A percentile compares a stretch with the other conserved stretches of the same genome.
These are phyloP conservation scores for Melampsora larici-populina DNA, from an alignment of 1,284 basidiomycete species.

Conservation along the genomic window DNA sequence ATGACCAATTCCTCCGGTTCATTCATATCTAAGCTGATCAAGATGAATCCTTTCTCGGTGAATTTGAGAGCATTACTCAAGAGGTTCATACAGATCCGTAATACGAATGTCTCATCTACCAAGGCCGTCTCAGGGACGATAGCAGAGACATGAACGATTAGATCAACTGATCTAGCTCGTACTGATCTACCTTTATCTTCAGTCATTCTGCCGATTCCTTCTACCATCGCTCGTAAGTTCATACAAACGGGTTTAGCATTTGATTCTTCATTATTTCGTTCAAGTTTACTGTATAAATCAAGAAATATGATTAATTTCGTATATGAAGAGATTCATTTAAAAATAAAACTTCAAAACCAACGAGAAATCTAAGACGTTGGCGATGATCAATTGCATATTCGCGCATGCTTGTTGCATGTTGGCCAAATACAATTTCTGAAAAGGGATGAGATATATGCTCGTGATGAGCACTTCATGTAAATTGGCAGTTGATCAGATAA, in stretches of 20 bases:
- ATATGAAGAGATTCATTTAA: constrained; percentile 14
- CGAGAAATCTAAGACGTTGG: constrained; percentile 48
- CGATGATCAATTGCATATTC: constrained; percentile 47
- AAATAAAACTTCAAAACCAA: constrained; percentile 37
- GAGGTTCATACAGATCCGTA: constrained; percentile 47
- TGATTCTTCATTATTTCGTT: constrained; percentile 36
- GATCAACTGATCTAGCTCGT: constrained; percentile 42
- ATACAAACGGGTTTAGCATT: constrained; percentile 27
- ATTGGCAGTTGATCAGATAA: background rate
- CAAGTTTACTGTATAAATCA: constrained; percentile 33
- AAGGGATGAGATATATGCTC: background rate
- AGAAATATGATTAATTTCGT: constrained; percentile 37
- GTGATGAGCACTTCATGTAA: background rate
- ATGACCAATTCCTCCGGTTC: constrained; percentile 39
- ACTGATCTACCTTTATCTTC: constrained; percentile 41
- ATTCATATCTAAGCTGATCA: constrained; percentile 43
- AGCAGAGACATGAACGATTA: constrained; percentile 46
- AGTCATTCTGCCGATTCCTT: constrained; percentile 39
- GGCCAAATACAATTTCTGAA: constrained; percentile 44
- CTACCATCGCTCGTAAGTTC: constrained; percentile 26
- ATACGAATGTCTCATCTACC: constrained; percentile 46
- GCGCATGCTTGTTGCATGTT: constrained; percentile 46
- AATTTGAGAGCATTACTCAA: constrained; percentile 47
- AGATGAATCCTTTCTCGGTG: constrained; percentile 45
- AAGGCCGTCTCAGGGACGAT: constrained; percentile 45